phyloP scores from a whole-genome alignment of 148 eudicot species.

The Euryodendron excelsum region DNA sequence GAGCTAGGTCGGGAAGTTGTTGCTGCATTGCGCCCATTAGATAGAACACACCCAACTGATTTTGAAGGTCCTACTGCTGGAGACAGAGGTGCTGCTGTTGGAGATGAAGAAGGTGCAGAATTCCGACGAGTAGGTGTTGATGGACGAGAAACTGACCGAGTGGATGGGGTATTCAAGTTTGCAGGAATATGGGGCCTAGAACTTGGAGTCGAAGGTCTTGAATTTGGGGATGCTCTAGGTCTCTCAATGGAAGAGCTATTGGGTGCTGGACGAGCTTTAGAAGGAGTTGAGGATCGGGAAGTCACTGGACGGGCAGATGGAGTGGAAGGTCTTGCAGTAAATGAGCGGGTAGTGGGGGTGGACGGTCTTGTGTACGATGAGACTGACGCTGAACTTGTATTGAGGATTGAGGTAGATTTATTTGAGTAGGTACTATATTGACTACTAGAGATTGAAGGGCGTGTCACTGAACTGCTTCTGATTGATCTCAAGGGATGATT shows the following conservation, averaged over 20 bases:
- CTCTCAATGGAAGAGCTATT: slow-evolving; percentile 54
- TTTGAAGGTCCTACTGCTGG: slow-evolving; percentile 42
- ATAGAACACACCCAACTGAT: slow-evolving; percentile 43
- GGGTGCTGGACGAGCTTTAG: slow-evolving; percentile 56
- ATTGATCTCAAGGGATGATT: slow-evolving; percentile 55
- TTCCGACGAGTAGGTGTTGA: slow-evolving; percentile 88
- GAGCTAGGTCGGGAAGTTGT: slow-evolving; percentile 83
- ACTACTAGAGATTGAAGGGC: slow-evolving; percentile 63
- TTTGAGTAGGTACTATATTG: slow-evolving; percentile 61
- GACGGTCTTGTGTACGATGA: slow-evolving; percentile 94
- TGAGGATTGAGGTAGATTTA: slow-evolving; percentile 69
- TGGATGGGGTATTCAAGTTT: slow-evolving; percentile 46
- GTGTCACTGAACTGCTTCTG: slow-evolving; percentile 89
- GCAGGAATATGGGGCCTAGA: slow-evolving; percentile 70
- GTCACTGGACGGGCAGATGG: slow-evolving; percentile 68
- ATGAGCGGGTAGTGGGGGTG: slow-evolving; percentile 60
- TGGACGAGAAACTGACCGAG: slow-evolving; percentile 68
- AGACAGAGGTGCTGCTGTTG: slow-evolving; percentile 44
- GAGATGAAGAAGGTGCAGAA: slow-evolving; percentile 48
- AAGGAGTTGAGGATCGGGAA: slow-evolving; percentile 72
- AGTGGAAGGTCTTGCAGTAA: slow-evolving; percentile 22
- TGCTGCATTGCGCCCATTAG: slow-evolving; percentile 50
- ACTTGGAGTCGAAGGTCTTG: slow-evolving; percentile 92
- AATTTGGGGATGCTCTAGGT: slow-evolving; percentile 53
- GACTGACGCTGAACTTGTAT: slow-evolving; percentile 91